These are phyloP conservation scores for Alternaria gansuensis DNA, from an alignment of 2,329 filamentous ascomycete genomes.

Conservation along the genomic window DNA sequence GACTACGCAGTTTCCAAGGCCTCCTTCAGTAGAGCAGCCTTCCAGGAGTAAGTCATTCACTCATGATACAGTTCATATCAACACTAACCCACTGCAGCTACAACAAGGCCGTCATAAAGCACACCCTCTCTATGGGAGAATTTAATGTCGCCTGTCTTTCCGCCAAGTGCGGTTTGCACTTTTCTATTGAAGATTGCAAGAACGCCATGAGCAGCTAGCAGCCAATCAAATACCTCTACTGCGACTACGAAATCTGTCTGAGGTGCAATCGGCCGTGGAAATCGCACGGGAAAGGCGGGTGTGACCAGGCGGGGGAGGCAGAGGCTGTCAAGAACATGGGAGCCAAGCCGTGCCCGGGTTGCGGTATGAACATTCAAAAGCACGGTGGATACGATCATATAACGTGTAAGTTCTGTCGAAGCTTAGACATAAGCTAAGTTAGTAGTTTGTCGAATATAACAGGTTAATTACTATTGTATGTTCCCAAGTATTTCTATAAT, in stretches of 20 bases:
- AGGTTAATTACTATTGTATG: too few species aligned
- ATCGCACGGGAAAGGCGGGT: slow-evolving; percentile 22
- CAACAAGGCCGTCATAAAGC: slow-evolving; percentile 29
- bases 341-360: slow-evolving; percentile 40
- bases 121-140: slow-evolving; percentile 24
- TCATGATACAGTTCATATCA: neutral
- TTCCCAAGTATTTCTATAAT: too few species aligned
- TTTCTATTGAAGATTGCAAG: slow-evolving; percentile 35
- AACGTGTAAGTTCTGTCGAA: slow-evolving; percentile 27
- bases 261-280: slow-evolving; percentile 35
- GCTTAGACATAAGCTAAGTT: neutral
- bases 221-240: slow-evolving; percentile 39
- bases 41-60: slow-evolving; percentile 26
- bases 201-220: slow-evolving; percentile 2
- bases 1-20: slow-evolving; percentile 21
- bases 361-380: slow-evolving; percentile 40
- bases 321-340: slow-evolving; percentile 37
- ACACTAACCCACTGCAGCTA: slow-evolving; percentile 28
- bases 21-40: slow-evolving; percentile 19
- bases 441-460: too few species aligned
- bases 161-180: slow-evolving; percentile 31
- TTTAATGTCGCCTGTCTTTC: slow-evolving; percentile 35
- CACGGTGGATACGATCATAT: slow-evolving; percentile 41
- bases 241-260: slow-evolving; percentile 29
- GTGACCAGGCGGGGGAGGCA: slow-evolving; percentile 25